These are phyloP conservation scores for Rhodotorula sp. DNA, from an alignment of 1,284 basidiomycete species.

Conservation along the genomic window DNA sequence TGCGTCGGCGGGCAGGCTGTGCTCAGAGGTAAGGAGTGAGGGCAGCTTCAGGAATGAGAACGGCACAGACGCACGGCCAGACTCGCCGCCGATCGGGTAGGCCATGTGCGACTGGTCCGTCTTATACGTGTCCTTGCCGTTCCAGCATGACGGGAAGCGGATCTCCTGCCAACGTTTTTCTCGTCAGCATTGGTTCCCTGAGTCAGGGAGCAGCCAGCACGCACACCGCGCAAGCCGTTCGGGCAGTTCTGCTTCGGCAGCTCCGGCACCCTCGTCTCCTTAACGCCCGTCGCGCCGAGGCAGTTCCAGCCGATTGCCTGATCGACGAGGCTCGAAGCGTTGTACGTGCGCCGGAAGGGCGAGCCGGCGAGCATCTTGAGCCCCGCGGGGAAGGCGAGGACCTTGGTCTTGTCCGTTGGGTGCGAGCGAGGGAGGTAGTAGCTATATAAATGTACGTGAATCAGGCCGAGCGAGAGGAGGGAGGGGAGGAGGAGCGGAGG, in stretches of 20 bases:
- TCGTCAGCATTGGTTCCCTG: background rate
- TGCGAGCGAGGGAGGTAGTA: conserved; percentile 22
- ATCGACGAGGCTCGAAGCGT: conserved; percentile 29
- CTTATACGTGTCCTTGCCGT: conserved; percentile 51
- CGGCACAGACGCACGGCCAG: background rate
- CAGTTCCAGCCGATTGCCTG: conserved; percentile 56
- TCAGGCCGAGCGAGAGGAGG: too few relatives aligned
- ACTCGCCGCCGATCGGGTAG: conserved; percentile 53
- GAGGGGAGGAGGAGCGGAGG: too few relatives aligned
- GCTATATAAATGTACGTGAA: background rate
- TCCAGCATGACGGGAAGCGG: conserved; percentile 58
- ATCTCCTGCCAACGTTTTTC: conserved; percentile 13
- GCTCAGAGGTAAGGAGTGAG: too few relatives aligned
- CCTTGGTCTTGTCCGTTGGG: conserved; percentile 10
- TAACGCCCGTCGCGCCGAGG: conserved; percentile 5
- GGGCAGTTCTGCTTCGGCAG: conserved; percentile 1
- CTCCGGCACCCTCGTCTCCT: background rate
- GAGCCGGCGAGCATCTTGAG: conserved; percentile 57
- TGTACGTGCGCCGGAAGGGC: conserved; percentile 52
- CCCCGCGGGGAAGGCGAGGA: conserved; percentile 57
- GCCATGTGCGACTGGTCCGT: conserved; percentile 53
- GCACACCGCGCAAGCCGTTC: background rate
- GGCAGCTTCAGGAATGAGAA: background rate
- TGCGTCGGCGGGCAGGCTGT: conserved; percentile 55
- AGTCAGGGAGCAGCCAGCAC: too few relatives aligned